Conservation (phyloP, 441 rosid genomes). For the Hura crepitans region DNA sequence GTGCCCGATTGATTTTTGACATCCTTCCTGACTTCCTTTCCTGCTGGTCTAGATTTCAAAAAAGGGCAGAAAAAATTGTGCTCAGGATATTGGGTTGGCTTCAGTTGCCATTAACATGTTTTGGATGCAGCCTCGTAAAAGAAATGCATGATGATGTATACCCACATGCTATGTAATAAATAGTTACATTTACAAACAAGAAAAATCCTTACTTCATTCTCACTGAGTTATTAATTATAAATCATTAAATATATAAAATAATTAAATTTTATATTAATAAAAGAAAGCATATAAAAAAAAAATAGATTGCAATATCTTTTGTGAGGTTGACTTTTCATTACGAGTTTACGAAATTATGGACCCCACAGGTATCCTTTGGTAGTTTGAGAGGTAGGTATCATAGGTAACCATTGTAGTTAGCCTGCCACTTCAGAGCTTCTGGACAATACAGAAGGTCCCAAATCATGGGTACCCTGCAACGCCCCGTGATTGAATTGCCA, state of each 20-base stretch:
- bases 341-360: background rate
- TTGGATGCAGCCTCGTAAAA: constrained; percentile 4
- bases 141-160: background rate
- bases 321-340: background rate
- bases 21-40: too few relatives aligned
- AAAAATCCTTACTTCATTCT: too few relatives aligned
- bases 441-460: background rate
- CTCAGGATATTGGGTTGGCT: constrained; percentile 2
- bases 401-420: too few relatives aligned
- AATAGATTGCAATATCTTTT: background rate
- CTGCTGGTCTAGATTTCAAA: background rate
- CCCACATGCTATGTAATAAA: background rate
- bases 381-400: background rate
- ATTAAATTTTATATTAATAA: too few relatives aligned
- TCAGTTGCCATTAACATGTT: background rate
- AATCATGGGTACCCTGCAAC: background rate
- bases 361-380: background rate
- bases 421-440: too few relatives aligned
- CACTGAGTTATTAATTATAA: too few relatives aligned
- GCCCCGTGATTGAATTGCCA: constrained; percentile 2
- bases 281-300: too few relatives aligned
- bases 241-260: too few relatives aligned
- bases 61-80: background rate
- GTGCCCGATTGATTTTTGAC: constrained; percentile 28
- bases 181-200: too few relatives aligned